These are phyloP conservation scores for Blastobotrys muscicola DNA, from an alignment of 805 yeast genomes.

Conservation along the genomic window DNA sequence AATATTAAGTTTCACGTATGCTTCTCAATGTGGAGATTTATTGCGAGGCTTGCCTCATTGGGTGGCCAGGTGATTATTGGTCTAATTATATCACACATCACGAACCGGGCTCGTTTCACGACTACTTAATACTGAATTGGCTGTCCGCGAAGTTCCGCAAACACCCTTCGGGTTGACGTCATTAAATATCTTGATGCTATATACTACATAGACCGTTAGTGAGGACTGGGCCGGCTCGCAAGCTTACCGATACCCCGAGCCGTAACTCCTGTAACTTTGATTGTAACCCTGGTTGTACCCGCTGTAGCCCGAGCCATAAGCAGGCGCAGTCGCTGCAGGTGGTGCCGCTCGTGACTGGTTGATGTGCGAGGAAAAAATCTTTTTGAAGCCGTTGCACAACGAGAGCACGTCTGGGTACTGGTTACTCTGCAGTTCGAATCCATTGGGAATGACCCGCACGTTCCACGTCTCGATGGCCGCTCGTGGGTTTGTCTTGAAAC, in stretches of 20 bases:
- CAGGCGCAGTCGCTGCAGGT: not conserved
- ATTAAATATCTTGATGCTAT: not conserved
- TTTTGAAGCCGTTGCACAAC: slow-evolving; percentile 92
- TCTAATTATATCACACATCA: too few relatives aligned
- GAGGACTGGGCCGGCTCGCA: not conserved
- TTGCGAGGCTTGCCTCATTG: too few relatives aligned
- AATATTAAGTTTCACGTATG: too few relatives aligned
- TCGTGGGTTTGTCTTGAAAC: slow-evolving; percentile 61
- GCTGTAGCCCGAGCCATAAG: not conserved
- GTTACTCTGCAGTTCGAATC: slow-evolving; percentile 69
- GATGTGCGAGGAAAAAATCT: slow-evolving; percentile 23
- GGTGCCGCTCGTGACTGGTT: not conserved
- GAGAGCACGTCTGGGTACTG: slow-evolving; percentile 83
- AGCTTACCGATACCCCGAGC: not conserved
- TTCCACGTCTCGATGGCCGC: slow-evolving; percentile 66
- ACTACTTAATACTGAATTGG: too few relatives aligned
- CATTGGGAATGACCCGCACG: slow-evolving; percentile 82
- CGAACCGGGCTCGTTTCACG: too few relatives aligned
- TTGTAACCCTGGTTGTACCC: not conserved
- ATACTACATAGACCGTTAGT: not conserved
- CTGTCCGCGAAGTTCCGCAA: too few relatives aligned
- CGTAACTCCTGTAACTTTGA: not conserved
- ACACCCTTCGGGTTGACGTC: too few relatives aligned
- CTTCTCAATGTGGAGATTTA: too few relatives aligned
- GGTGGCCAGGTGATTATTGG: too few relatives aligned